Evolutionary conservation across 2,329 filamentous ascomycete genomes (phyloP).

Genomic region (Botryotinia convoluta): DNA sequence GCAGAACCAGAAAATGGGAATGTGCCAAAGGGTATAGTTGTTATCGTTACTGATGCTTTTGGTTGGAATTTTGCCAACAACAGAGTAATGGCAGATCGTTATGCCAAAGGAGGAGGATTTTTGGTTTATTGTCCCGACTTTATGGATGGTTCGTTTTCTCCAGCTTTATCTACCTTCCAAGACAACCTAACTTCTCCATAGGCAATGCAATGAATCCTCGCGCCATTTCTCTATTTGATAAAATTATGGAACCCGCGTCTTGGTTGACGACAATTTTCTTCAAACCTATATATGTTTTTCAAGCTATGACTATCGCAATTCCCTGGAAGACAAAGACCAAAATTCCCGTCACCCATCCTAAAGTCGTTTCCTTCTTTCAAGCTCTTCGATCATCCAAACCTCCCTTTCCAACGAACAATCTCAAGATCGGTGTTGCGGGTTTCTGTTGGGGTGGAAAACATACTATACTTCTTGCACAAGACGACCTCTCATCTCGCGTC

Average conservation of each 20-base stretch:
- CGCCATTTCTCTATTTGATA: slow-evolving; percentile 26
- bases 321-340: slow-evolving; percentile 36
- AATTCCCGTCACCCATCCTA: slow-evolving; percentile 35
- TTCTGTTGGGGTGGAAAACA: slow-evolving; percentile 65
- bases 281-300: slow-evolving; percentile 44
- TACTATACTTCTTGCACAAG: slow-evolving; percentile 47
- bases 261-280: slow-evolving; percentile 31
- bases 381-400: slow-evolving; percentile 38
- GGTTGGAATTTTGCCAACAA: slow-evolving; percentile 51
- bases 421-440: slow-evolving; percentile 53
- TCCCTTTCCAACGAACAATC: slow-evolving; percentile 29
- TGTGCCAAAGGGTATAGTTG: slow-evolving; percentile 44
- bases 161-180: not conserved
- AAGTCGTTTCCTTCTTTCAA: slow-evolving; percentile 44
- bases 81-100: slow-evolving; percentile 48
- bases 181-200: not conserved
- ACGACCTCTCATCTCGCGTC: slow-evolving; percentile 34
- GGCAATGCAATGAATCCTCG: slow-evolving; percentile 19
- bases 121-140: slow-evolving; percentile 52
- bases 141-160: slow-evolving; percentile 43
- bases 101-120: slow-evolving; percentile 46
- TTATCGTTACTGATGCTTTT: slow-evolving; percentile 51
- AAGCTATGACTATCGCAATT: slow-evolving; percentile 34
- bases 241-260: slow-evolving; percentile 26
- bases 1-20: slow-evolving; percentile 39